These are phyloP conservation scores for Gastrolobium villosum DNA, from an alignment of 306 rosid species.

Conservation along the genomic window DNA sequence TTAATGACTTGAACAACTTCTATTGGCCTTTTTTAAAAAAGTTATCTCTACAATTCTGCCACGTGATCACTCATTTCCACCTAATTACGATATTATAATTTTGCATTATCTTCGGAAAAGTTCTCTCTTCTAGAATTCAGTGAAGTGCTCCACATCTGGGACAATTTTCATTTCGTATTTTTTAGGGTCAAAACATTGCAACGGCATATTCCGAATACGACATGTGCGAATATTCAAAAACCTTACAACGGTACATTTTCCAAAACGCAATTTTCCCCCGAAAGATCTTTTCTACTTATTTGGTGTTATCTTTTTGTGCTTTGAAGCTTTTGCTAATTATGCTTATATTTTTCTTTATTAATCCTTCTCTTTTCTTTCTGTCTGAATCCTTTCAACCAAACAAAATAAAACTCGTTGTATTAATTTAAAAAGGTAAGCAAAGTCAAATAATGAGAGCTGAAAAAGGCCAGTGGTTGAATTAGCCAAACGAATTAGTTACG, in stretches of 20 bases:
- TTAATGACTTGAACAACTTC: not conserved
- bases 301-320: not conserved
- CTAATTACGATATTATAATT: not conserved
- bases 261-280: not conserved
- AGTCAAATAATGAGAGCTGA: conserved; percentile 2
- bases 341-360: conserved; percentile 11
- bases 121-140: conserved; percentile 19
- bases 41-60: not conserved
- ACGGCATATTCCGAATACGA: conserved; percentile 42
- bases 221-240: conserved; percentile 43
- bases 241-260: conserved; percentile 54
- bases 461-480: conserved; percentile 14
- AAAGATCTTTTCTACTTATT: not conserved
- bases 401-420: not conserved
- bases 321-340: conserved; percentile 2
- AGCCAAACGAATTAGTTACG: conserved; percentile 34
- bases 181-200: conserved; percentile 16
- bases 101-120: not conserved
- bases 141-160: not conserved
- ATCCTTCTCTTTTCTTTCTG: conserved; percentile 25
- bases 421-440: conserved; percentile 1
- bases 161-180: not conserved
- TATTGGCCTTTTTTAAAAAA: not conserved
- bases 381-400: conserved; percentile 27
- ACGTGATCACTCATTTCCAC: not conserved